phyloP scores from a whole-genome alignment of 1,284 basidiomycete species.

The Trichosporon faecale region DNA sequence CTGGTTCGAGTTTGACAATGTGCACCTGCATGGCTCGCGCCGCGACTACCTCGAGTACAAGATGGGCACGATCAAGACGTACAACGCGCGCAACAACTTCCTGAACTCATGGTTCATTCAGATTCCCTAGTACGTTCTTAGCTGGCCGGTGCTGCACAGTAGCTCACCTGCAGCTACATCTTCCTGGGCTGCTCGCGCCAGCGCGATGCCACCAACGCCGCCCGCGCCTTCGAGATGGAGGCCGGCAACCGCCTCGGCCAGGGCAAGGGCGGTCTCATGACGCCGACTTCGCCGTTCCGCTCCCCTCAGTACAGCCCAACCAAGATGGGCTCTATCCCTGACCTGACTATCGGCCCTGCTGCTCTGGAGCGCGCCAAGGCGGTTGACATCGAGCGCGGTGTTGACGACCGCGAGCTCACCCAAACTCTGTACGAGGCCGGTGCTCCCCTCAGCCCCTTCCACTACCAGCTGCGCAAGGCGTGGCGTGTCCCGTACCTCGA shows the following conservation, averaged over 20 bases:
- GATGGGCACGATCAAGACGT: constrained; percentile 71
- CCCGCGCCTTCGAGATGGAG: constrained; percentile 68
- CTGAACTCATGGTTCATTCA: constrained; percentile 66
- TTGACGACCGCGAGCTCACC: constrained; percentile 15
- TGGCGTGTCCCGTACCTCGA: constrained; percentile 77
- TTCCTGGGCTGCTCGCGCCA: constrained; percentile 70
- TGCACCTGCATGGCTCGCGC: constrained; percentile 66
- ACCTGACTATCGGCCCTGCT: constrained; percentile 47
- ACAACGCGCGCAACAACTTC: constrained; percentile 72
- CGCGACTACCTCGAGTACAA: constrained; percentile 76
- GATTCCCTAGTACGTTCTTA: constrained; percentile 55
- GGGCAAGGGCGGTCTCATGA: constrained; percentile 50
- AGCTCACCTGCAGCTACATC: constrained; percentile 57
- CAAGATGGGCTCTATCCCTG: constrained; percentile 52
- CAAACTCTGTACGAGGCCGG: constrained; percentile 57
- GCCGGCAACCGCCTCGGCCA: constrained; percentile 64
- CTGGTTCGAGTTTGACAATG: constrained; percentile 77
- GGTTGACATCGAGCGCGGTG: background rate
- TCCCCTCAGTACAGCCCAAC: constrained; percentile 35
- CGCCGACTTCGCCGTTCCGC: constrained; percentile 55
- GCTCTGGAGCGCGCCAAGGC: constrained; percentile 33
- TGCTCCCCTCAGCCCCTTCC: constrained; percentile 67
- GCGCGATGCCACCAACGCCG: constrained; percentile 61
- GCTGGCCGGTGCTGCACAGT: constrained; percentile 42
- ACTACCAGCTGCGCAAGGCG: constrained; percentile 65